A percentile compares a stretch with the other conserved stretches of the same genome.
These are phyloP conservation scores for Aspergillus ustus DNA, from an alignment of 2,329 filamentous ascomycete genomes.

Conservation along the genomic window DNA sequence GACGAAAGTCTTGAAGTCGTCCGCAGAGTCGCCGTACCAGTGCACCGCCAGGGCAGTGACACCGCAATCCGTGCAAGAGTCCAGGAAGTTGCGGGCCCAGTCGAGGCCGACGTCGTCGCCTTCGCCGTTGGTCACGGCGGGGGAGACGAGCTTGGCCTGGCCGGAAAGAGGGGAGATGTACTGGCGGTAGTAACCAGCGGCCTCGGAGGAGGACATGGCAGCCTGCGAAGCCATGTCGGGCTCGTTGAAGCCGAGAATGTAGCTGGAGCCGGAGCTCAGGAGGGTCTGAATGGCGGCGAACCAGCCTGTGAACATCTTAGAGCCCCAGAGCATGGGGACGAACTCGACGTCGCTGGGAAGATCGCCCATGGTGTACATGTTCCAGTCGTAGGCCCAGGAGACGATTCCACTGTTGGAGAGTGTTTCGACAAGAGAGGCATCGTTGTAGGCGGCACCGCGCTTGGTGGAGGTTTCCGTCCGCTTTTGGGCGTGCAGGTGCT, in stretches of 20 bases:
- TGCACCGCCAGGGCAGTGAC: slow-evolving; percentile 50
- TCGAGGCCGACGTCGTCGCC: slow-evolving; percentile 39
- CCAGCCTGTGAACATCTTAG: slow-evolving; percentile 43
- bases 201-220: slow-evolving; percentile 42
- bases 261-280: slow-evolving; percentile 40
- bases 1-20: slow-evolving; percentile 46
- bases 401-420: slow-evolving; percentile 37
- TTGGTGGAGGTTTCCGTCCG: slow-evolving; percentile 29
- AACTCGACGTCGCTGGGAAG: slow-evolving; percentile 44
- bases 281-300: slow-evolving; percentile 36
- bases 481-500: slow-evolving; percentile 14
- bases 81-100: slow-evolving; percentile 49
- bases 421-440: slow-evolving; percentile 35
- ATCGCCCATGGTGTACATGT: slow-evolving; percentile 32
- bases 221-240: slow-evolving; percentile 48
- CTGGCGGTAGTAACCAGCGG: slow-evolving; percentile 41
- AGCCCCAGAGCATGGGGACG: slow-evolving; percentile 53
- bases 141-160: slow-evolving; percentile 47
- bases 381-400: slow-evolving; percentile 55
- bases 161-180: slow-evolving; percentile 45
- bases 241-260: slow-evolving; percentile 54
- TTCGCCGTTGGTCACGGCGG: slow-evolving; percentile 47
- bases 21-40: slow-evolving; percentile 46
- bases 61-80: slow-evolving; percentile 43
- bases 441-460: slow-evolving; percentile 47